Evolutionary conservation across 1,284 basidiomycete genomes (phyloP), one percentile per base, ranked within the genome.

Genomic region (Trichosporon sp.): DNA sequence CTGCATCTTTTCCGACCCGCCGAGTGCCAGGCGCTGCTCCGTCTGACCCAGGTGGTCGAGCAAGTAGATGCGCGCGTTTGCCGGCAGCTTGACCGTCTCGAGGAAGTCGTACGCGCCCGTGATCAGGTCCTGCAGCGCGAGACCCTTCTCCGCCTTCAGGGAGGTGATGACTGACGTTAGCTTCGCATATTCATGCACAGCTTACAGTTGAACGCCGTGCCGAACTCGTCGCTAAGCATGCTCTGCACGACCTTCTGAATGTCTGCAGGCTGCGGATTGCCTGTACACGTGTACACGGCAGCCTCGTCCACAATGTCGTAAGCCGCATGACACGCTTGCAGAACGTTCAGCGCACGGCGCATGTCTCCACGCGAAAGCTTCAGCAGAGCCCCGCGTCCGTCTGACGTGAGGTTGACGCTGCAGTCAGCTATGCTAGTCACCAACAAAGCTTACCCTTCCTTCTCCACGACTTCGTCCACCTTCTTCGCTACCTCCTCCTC

Each of bases 301-400:
- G 90, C 90, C 84, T 98, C 95, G 76, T 94, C 92, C 40, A 91
- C 91, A 3, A 88, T 83, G 63, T 96, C 93, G 80, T 97, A 98
- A 1, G 96, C 97, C 16, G 97, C 96, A 83, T 98, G 94, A 79
- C 96, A 99, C 1, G 97, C 97, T 86, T 99, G 96, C 10, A 99
- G 86, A 48, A 99, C 91, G 80, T 98, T 99, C 59, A 99, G 87
- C 1, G 96, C 96, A 68, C 97, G 87, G 74, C 97, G 90, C 97
- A 99, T 99, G 82, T 99, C 97, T 35, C 97, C 97, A 76, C 91
- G 91, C 0, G 94, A 95, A 8, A 99, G 88, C 81, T 93, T 97
- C 59, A 99, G 87, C 46, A 99, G 86, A 2, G 97, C 96, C 64
- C 90, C 88, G 81, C 91, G 92, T 4, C 96, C 97, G 68, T 96